Conservation (phyloP, 208 protist genomes). For the Trypanosomatidae sp. region DNA sequence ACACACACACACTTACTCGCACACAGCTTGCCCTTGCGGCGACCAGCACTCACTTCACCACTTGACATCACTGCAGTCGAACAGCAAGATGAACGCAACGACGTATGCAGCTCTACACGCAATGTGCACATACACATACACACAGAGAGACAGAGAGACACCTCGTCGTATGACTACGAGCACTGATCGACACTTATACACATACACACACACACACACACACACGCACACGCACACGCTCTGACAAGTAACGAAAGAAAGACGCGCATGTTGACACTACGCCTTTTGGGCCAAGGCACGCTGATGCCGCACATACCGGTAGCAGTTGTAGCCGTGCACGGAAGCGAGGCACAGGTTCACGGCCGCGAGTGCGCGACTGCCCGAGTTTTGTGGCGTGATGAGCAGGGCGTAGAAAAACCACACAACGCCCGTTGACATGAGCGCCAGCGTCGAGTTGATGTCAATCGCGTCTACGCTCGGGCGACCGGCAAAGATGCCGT, state of each 20-base stretch:
- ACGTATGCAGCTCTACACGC: too few species aligned
- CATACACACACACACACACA: too few species aligned
- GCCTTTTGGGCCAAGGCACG: not conserved
- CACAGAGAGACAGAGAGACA: slow-evolving; percentile 3
- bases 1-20: too few species aligned
- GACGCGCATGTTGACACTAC: too few species aligned
- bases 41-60: too few species aligned
- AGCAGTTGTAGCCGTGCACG: slow-evolving; percentile 84
- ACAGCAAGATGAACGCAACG: too few species aligned
- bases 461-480: slow-evolving; percentile 81
- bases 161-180: too few species aligned
- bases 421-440: slow-evolving; percentile 56
- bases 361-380: slow-evolving; percentile 62
- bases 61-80: too few species aligned
- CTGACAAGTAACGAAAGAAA: too few species aligned
- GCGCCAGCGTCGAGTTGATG: slow-evolving; percentile 75
- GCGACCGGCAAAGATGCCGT: slow-evolving; percentile 64
- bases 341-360: slow-evolving; percentile 71
- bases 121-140: not conserved
- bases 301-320: slow-evolving; percentile 9
- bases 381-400: slow-evolving; percentile 83
- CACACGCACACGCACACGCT: too few species aligned
- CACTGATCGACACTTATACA: too few species aligned
- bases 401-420: slow-evolving; percentile 83
- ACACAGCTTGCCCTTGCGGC: too few species aligned